Conservation (phyloP, 2,329 filamentous ascomycete species). For the Talaromyces funiculosus region DNA sequence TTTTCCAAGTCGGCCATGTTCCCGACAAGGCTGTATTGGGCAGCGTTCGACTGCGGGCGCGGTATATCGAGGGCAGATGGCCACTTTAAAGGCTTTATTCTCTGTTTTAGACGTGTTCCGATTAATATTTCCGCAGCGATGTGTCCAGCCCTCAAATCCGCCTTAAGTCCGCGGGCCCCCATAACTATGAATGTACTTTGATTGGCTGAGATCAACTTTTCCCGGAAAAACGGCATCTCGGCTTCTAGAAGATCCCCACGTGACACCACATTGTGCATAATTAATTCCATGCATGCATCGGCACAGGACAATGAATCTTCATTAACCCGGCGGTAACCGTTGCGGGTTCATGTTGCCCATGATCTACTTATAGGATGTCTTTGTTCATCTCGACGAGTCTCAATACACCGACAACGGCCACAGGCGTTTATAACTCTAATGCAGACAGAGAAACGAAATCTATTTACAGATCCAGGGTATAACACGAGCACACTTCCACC, state of each 20-base stretch:
- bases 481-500: not conserved
- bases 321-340: not conserved
- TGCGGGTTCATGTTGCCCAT: not conserved
- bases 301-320: not conserved
- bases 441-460: not conserved
- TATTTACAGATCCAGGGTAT: constrained; percentile 11
- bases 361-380: not conserved
- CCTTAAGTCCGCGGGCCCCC: not conserved
- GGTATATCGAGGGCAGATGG: not conserved
- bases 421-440: not conserved
- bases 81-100: not conserved
- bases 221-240: not conserved
- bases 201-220: not conserved
- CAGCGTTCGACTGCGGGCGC: not conserved
- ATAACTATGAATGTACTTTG: not conserved
- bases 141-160: not conserved
- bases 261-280: not conserved
- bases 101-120: not conserved
- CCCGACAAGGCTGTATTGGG: not conserved
- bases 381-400: not conserved
- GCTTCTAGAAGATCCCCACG: not conserved
- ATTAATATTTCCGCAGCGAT: too few species aligned
- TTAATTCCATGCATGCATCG: not conserved
- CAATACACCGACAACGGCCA: not conserved
- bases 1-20: constrained; percentile 13